phyloP scores from a whole-genome alignment of 768 basidiomycete species.

The Suillus clintonianus region DNA sequence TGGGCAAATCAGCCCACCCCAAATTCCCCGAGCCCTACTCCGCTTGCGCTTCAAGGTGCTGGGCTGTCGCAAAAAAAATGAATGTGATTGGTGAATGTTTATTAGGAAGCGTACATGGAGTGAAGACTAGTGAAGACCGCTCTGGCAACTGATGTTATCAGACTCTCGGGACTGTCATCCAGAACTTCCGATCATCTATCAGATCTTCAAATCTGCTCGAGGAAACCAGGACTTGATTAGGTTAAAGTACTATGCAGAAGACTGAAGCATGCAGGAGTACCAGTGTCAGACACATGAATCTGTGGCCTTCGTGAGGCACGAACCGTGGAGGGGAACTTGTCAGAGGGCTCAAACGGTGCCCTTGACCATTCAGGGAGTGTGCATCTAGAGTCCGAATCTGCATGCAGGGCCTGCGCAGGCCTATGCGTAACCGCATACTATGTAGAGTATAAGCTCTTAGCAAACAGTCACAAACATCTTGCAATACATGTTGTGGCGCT shows the following conservation, averaged over 20 bases:
- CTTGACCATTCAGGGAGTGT: neutral
- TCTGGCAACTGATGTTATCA: neutral
- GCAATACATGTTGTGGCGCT: too few relatives aligned
- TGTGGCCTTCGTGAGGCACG: neutral
- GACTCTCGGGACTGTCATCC: neutral
- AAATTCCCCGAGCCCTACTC: too few relatives aligned
- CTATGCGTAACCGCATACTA: neutral
- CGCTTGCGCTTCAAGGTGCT: too few relatives aligned
- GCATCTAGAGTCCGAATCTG: neutral
- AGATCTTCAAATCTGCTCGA: too few relatives aligned
- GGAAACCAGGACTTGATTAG: neutral
- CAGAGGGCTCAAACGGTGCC: neutral
- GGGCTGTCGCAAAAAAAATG: neutral
- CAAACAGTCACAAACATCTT: slow-evolving; percentile 1
- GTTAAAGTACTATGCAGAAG: neutral
- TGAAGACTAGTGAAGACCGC: neutral
- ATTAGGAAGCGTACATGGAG: neutral
- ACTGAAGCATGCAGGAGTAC: neutral
- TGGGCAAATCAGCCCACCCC: too few relatives aligned
- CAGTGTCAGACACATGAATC: neutral
- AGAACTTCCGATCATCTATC: neutral
- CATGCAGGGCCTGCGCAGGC: neutral
- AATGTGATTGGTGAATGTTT: neutral
- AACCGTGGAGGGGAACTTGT: neutral
- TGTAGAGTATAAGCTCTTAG: neutral